These are phyloP conservation scores for Populus hybrid DNA, from an alignment of 441 rosid genomes.

Conservation along the genomic window DNA sequence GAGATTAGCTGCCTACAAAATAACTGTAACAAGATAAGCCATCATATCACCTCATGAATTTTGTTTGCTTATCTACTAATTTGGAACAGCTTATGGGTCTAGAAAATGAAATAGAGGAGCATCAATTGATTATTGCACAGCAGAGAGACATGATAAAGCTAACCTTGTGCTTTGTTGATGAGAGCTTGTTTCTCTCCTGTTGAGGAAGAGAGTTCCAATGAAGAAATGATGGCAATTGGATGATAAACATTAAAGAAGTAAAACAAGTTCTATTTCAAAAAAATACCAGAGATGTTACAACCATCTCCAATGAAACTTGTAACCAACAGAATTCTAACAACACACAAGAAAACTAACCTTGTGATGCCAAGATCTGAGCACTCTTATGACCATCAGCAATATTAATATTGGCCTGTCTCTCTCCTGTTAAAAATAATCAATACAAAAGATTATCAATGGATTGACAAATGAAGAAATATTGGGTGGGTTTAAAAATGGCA, in stretches of 20 bases:
- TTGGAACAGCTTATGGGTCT: no score
- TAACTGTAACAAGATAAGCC: not conserved
- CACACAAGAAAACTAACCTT: conserved; percentile 28
- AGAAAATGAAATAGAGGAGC: not conserved
- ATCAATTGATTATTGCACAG: not conserved
- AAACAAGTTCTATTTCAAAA: no score
- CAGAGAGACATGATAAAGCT: conserved; percentile 12
- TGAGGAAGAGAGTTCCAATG: no score
- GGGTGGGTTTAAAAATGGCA: no score
- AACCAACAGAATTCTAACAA: no score
- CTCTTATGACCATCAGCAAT: conserved; percentile 81
- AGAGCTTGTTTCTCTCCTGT: conserved; percentile 50
- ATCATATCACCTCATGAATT: not conserved
- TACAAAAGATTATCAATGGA: conserved; percentile 5
- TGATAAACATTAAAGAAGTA: no score
- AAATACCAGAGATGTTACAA: no score
- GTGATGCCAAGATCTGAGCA: conserved; percentile 59
- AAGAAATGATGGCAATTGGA: no score
- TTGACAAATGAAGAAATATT: not conserved
- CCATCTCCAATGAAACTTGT: no score
- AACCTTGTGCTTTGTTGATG: conserved; percentile 66
- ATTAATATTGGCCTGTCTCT: conserved; percentile 80
- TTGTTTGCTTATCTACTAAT: not conserved
- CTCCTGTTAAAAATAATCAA: conserved; percentile 50
- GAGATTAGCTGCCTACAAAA: not conserved